Evolutionary conservation across 2,329 filamentous ascomycete genomes (phyloP), one percentile per base, ranked within the genome.

Genomic region (Diaporthe citriasiana): DNA sequence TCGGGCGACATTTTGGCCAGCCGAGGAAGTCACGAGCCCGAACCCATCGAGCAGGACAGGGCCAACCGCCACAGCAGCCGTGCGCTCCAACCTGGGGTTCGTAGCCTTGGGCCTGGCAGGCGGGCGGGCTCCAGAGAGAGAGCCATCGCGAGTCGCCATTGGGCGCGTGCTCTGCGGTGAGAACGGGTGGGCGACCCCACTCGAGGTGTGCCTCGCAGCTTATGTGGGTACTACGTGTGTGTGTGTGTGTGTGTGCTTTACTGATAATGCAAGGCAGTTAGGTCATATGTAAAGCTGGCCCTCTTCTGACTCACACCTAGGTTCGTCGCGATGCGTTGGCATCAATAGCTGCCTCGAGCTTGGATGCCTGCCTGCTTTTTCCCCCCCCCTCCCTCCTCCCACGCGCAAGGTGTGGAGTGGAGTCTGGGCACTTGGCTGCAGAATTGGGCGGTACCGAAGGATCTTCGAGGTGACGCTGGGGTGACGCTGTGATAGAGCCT

Each of bases 151-250:
- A 45, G 22, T 22, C 15, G 35, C n/a, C 33, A 68, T 68, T 68
- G 63, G 63, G 63, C 33, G 63, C 17, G 45, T 30, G 47, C 42
- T 19, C 22, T 30, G 47, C 45, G 38, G 33, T 71, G 42, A n/a
- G 35, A 71, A 15, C n/a, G 19, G 38, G 63, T 45, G 45, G 45
- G 66, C 55, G 38, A 42, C 70, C 33, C 57, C 73, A 56, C 73
- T 50, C 22, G 22, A 33, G 47, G 53, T 59, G 70, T 72, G 73
- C 70, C 55, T 74, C 56, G 70, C 70, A 74, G 73, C 53, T 74
- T 25, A 25, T 60, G 73, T 72, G 73, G 73, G 55, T 72, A 66
- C 73, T 50, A n/a, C 33, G 9, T 47, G 0, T n/a, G 19, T 47
- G 38, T 2, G 38, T 38, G 10, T 2, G 22, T 13, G n/a, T 57